These are phyloP conservation scores for Poa pratensis DNA, from an alignment of 176 grass and related monocot species.

Conservation along the genomic window DNA sequence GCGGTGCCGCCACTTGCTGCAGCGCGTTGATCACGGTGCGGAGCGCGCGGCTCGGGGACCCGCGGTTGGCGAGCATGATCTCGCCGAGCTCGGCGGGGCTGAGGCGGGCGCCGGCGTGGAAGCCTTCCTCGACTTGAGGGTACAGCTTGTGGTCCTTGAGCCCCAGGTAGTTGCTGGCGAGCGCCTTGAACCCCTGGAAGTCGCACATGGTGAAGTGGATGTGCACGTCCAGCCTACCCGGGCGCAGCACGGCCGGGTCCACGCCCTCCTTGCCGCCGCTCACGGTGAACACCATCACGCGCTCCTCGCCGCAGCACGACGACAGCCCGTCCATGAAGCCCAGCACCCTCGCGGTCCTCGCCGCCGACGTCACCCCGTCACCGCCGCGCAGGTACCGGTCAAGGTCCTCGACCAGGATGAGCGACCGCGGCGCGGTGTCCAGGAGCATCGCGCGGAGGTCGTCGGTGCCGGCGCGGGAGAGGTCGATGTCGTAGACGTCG, in stretches of 20 bases:
- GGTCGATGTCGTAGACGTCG: conserved; percentile 91
- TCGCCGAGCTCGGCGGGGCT: conserved; percentile 97
- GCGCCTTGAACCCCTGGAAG: conserved; percentile 83
- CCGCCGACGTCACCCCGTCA: conserved; percentile 47
- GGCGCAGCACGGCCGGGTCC: conserved; percentile 84
- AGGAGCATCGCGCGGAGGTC: conserved; percentile 82
- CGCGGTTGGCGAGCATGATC: conserved; percentile 94
- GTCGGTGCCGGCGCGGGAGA: conserved; percentile 51
- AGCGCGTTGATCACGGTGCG: conserved; percentile 83
- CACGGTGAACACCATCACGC: conserved; percentile 96
- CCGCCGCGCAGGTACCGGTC: conserved; percentile 72
- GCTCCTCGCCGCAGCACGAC: conserved; percentile 88
- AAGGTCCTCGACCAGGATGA: conserved; percentile 98
- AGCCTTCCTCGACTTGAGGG: conserved; percentile 90
- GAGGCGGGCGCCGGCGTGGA: conserved; percentile 73
- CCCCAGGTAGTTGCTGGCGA: conserved; percentile 86
- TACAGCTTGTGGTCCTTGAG: conserved; percentile 97
- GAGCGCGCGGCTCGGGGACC: conserved; percentile 79
- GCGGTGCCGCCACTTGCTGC: conserved; percentile 47
- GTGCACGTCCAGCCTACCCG: conserved; percentile 83
- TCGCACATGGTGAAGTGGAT: conserved; percentile 94
- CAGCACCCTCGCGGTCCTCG: conserved; percentile 56
- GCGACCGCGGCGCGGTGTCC: conserved; percentile 67
- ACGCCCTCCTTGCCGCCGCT: conserved; percentile 63
- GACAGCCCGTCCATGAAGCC: conserved; percentile 94